Evolutionary conservation across 202 grass and related monocot genomes (phyloP).

Genomic region (Hordeum pubiflorum): DNA sequence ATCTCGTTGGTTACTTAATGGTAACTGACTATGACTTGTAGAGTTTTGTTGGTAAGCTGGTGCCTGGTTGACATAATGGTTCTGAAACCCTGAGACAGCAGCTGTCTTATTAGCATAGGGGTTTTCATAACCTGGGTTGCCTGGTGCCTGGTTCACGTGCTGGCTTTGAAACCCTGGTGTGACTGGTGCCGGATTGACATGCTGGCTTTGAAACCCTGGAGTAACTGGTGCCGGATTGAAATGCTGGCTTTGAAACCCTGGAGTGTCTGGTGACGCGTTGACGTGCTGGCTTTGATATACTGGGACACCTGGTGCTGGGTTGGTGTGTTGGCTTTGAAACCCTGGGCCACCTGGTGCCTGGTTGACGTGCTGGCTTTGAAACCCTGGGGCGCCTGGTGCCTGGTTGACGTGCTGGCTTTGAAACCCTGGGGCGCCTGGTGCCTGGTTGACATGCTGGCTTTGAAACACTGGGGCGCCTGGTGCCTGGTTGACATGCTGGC

Average conservation of each 20-base stretch:
- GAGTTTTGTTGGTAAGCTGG: constrained; percentile 35
- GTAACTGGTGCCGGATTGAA: background rate
- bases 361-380: constrained; percentile 14
- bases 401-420: constrained; percentile 25
- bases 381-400: background rate
- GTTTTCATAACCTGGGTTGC: background rate
- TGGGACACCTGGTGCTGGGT: background rate
- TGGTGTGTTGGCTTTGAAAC: constrained; percentile 18
- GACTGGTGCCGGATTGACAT: background rate
- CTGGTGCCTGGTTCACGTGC: background rate
- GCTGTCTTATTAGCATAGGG: constrained; percentile 23
- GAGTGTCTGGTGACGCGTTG: background rate
- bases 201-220: constrained; percentile 18
- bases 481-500: constrained; percentile 7
- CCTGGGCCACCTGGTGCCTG: background rate
- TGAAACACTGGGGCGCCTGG: background rate
- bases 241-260: constrained; percentile 22
- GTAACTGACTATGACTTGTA: constrained; percentile 29
- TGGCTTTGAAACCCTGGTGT: constrained; percentile 12
- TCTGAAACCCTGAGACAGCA: background rate
- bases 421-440: constrained; percentile 3
- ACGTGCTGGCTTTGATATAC: constrained; percentile 25
- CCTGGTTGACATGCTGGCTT: constrained; percentile 13
- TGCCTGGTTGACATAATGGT: constrained; percentile 34
- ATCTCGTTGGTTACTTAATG: constrained; percentile 43